A percentile compares a stretch with the other conserved stretches of the same genome.
Evolutionary conservation across 306 rosid species (phyloP).

Genomic region (Pyrus betulifolia): DNA sequence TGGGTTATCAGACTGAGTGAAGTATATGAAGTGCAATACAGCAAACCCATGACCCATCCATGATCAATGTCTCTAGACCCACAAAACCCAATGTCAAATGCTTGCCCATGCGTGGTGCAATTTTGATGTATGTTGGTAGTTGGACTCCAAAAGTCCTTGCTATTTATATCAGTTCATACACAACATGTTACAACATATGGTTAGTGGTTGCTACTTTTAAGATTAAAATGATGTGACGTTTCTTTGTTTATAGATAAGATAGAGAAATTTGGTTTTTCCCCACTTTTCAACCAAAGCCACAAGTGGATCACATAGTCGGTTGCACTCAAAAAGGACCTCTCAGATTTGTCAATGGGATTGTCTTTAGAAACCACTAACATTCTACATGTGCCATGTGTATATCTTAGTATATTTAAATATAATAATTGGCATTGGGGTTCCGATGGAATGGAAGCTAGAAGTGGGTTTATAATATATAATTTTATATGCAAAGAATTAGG

Average conservation of each 20-base stretch:
- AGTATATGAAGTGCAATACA: constrained; percentile 11
- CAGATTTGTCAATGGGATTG: constrained; percentile 11
- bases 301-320: constrained; percentile 25
- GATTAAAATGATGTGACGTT: background rate
- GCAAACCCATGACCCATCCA: constrained; percentile 4
- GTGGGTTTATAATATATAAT: background rate
- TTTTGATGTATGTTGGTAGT: constrained; percentile 7
- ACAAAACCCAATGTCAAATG: background rate
- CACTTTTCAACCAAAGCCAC: background rate
- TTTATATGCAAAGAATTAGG: background rate
- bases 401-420: background rate
- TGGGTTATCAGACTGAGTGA: background rate
- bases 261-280: background rate
- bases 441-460: background rate
- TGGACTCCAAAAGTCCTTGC: constrained; percentile 4
- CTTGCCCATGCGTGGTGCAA: constrained; percentile 5
- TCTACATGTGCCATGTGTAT: constrained; percentile 10
- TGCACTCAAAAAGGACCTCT: constrained; percentile 13
- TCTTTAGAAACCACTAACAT: constrained; percentile 14
- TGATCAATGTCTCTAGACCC: background rate
- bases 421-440: background rate
- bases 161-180: background rate
- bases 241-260: background rate
- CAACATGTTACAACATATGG: background rate
- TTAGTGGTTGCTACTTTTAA: constrained; percentile 17